Evolutionary conservation across 352 stramenopile genomes (phyloP), one percentile per base, ranked within the genome.

Genomic region (Phytopythium sindhum): DNA sequence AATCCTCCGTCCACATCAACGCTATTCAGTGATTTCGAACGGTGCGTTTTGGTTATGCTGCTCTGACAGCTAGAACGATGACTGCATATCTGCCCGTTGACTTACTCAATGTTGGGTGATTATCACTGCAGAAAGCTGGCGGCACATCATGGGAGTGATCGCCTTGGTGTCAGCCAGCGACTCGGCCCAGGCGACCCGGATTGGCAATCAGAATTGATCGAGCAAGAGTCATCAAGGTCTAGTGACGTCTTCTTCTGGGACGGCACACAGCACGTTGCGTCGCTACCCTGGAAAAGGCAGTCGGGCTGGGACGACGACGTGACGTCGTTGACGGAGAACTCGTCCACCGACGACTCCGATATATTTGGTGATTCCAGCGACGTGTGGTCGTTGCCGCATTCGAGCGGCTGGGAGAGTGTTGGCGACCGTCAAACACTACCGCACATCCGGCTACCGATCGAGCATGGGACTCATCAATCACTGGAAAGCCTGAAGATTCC

Each of bases 321-420:
- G 39, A 72, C 64, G 37, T 62, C 73, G 19, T 11, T 60, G 41
- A 81, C 70, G 29, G 73, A 81, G 59, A 75, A 67, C 55, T 81
- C 70, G 3, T 81, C 70, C 10, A 72, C 44, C 7, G 41, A 52
- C 52, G 61, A 62, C 45, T 78, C 65, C 9, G 68, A 71, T 52
- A 61, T 65, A 17, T 75, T 60, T 4, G 26, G 65, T 41, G 68
- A 77, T 66, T 54, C 28, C 23, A 63, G 57, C 51, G 68, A 77
- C 29, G 44, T 67, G 28, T 81, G 73, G 73, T 57, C 64, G 60
- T 24, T 61, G 15, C 65, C 65, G 26, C 63, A 33, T 41, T 65
- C 72, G 19, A 76, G 68, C 37, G 68, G 75, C 12, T 86, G 78
- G 78, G 75, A 86, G 64, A 63, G 78, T 17, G 59, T 84, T 21